phyloP scores from a whole-genome alignment of 2,329 filamentous ascomycete species.

The Aspergillus novoparasiticus region DNA sequence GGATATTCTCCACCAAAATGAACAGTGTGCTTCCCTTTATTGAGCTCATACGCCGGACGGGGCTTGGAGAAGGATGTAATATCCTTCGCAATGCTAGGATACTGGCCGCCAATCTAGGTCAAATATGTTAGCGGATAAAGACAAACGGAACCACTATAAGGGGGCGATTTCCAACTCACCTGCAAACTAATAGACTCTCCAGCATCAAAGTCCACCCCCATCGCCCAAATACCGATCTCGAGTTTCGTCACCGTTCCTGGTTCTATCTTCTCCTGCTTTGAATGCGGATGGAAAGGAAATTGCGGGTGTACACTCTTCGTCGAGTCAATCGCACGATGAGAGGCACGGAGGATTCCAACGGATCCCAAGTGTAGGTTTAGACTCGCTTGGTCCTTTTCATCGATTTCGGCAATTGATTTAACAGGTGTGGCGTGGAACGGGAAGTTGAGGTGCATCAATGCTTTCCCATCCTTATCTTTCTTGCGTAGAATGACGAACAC shows the following conservation, averaged over 20 bases:
- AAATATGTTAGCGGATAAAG: not conserved
- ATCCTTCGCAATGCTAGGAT: slow-evolving; percentile 42
- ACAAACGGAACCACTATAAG: not conserved
- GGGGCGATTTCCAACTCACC: slow-evolving; percentile 11
- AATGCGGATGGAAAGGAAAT: slow-evolving; percentile 44
- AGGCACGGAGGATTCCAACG: slow-evolving; percentile 49
- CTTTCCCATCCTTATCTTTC: slow-evolving; percentile 45
- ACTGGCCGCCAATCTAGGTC: slow-evolving; percentile 33
- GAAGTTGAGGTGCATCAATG: slow-evolving; percentile 48
- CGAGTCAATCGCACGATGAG: slow-evolving; percentile 44
- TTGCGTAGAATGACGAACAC: slow-evolving; percentile 52
- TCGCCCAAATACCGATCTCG: slow-evolving; percentile 53
- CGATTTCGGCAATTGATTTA: slow-evolving; percentile 30
- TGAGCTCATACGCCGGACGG: slow-evolving; percentile 45
- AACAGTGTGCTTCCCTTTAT: slow-evolving; percentile 43
- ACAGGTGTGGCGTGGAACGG: slow-evolving; percentile 40
- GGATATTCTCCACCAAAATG: slow-evolving; percentile 43
- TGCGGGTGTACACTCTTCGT: slow-evolving; percentile 35
- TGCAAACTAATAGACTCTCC: slow-evolving; percentile 37
- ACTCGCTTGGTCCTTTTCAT: slow-evolving; percentile 41
- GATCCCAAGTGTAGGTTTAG: slow-evolving; percentile 48
- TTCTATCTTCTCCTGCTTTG: slow-evolving; percentile 43
- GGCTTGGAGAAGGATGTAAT: slow-evolving; percentile 42
- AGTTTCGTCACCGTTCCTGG: slow-evolving; percentile 48
- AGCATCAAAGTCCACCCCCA: slow-evolving; percentile 50